Evolutionary conservation across 2,329 filamentous ascomycete genomes (phyloP).

Genomic region (Arthrobotrys sphaeroides): DNA sequence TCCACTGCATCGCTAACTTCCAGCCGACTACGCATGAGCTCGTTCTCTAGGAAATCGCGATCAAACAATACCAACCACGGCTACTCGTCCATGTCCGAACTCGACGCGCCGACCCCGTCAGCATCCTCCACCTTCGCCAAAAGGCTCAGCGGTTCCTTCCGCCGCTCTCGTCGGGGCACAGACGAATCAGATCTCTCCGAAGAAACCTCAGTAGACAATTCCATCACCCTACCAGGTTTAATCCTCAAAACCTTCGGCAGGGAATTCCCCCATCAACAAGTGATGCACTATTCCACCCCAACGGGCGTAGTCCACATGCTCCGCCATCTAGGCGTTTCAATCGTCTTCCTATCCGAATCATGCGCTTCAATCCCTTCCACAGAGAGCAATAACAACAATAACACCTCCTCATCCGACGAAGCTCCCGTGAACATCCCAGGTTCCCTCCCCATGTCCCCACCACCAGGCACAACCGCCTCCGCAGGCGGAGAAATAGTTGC

Average conservation of each 20-base stretch:
- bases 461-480: slow-evolving; percentile 10
- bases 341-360: slow-evolving; percentile 50
- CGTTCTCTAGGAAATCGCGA: slow-evolving; percentile 53
- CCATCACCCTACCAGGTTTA: slow-evolving; percentile 33
- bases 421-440: slow-evolving; percentile 21
- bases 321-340: slow-evolving; percentile 30
- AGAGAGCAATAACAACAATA: not conserved
- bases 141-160: slow-evolving; percentile 35
- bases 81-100: slow-evolving; percentile 43
- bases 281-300: slow-evolving; percentile 48
- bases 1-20: slow-evolving; percentile 52
- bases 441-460: slow-evolving; percentile 37
- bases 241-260: slow-evolving; percentile 45
- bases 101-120: slow-evolving; percentile 36
- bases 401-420: slow-evolving; percentile 38
- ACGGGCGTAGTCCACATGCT: slow-evolving; percentile 50
- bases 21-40: slow-evolving; percentile 35
- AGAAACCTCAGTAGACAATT: slow-evolving; percentile 46
- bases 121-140: slow-evolving; percentile 36
- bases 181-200: slow-evolving; percentile 31
- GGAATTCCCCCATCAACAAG: slow-evolving; percentile 48
- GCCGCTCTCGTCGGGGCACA: slow-evolving; percentile 10
- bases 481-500: slow-evolving; percentile 44
- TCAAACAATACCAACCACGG: slow-evolving; percentile 12
- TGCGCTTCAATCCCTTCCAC: slow-evolving; percentile 31